Conservation (phyloP, 306 rosid genomes). For the Trifolium dubium region DNA sequence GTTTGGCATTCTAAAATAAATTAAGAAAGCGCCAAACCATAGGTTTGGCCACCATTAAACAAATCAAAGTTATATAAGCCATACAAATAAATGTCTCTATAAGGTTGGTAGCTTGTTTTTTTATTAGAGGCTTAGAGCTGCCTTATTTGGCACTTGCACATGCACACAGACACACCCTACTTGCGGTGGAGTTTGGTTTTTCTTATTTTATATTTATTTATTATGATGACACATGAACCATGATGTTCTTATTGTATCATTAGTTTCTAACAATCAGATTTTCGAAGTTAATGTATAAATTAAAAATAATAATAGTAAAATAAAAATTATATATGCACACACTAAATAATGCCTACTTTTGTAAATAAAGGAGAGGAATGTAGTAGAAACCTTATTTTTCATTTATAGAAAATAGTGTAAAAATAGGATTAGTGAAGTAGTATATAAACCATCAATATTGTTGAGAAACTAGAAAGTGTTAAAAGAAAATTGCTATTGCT, state of each 20-base stretch:
- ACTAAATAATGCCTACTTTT: neutral
- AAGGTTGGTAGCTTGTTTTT: neutral
- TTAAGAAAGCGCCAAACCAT: neutral
- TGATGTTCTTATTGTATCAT: neutral
- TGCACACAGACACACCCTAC: neutral
- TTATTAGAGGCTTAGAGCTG: slow-evolving; percentile 10
- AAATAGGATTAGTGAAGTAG: neutral
- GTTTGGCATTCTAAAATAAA: neutral
- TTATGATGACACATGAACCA: too few relatives aligned
- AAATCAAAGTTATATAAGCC: neutral
- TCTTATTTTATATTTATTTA: neutral
- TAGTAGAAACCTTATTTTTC: neutral
- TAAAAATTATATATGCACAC: too few relatives aligned
- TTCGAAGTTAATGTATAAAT: too few relatives aligned
- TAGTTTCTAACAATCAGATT: neutral
- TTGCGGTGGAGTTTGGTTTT: slow-evolving; percentile 1
- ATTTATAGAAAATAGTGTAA: too few relatives aligned
- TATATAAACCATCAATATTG: too few relatives aligned
- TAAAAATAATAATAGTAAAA: too few relatives aligned
- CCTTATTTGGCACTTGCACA: neutral
- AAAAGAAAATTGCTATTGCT: too few relatives aligned
- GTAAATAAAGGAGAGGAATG: too few relatives aligned
- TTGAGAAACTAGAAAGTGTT: neutral
- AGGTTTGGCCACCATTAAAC: slow-evolving; percentile 6
- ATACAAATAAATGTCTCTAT: neutral